Evolutionary conservation across 2,329 filamentous ascomycete species (phyloP).

Genomic region (Scytalidium sp.): DNA sequence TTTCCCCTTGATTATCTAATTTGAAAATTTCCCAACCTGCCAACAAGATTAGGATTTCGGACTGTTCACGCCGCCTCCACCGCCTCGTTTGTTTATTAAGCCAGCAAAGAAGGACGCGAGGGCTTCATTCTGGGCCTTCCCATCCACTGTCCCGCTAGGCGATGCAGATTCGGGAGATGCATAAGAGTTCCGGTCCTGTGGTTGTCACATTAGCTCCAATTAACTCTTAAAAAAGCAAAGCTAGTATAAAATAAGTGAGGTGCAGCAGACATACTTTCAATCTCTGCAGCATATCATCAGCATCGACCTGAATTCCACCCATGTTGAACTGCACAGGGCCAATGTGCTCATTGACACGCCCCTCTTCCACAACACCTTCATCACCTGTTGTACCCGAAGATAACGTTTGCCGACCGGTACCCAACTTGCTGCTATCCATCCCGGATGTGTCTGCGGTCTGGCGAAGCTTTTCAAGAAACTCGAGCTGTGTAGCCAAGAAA

Average conservation of each 20-base stretch:
- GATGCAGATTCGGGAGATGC: conserved; percentile 28
- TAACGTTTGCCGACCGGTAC: conserved; percentile 17
- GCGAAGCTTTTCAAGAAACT: conserved; percentile 65
- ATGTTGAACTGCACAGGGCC: conserved; percentile 97
- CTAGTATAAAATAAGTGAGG: not conserved
- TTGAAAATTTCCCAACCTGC: not conserved
- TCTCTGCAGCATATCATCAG: conserved; percentile 86
- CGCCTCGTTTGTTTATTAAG: conserved; percentile 49
- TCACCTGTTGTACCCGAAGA: conserved; percentile 15
- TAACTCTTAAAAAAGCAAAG: conserved; percentile 2
- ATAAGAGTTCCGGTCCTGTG: conserved; percentile 30
- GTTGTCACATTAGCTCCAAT: not conserved
- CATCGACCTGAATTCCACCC: conserved; percentile 94
- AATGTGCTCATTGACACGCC: conserved; percentile 64
- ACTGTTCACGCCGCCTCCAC: conserved; percentile 20
- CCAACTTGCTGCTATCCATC: conserved; percentile 22
- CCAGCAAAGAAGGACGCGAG: conserved; percentile 58
- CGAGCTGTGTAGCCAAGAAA: conserved; percentile 74
- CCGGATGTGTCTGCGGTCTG: conserved; percentile 49
- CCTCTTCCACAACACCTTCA: conserved; percentile 20
- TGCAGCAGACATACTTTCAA: conserved; percentile 62
- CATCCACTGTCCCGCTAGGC: conserved; percentile 25
- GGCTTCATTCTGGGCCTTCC: conserved; percentile 55
- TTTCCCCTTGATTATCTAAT: not conserved
- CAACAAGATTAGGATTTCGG: conserved; percentile 23